These are phyloP conservation scores for Binderoboletus segoi DNA, from an alignment of 1,284 basidiomycete genomes.

Conservation along the genomic window DNA sequence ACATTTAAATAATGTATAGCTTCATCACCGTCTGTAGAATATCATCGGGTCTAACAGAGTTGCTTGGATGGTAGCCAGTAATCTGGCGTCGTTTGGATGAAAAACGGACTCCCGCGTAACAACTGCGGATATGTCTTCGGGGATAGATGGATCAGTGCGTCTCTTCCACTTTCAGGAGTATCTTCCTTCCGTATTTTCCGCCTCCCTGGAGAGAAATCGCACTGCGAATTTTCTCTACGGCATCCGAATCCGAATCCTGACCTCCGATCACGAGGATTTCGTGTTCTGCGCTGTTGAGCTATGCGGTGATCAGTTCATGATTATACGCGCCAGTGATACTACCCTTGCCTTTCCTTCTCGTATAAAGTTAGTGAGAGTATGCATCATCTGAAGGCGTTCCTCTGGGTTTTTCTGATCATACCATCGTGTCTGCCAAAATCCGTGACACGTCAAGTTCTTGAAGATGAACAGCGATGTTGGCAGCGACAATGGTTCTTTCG, in stretches of 20 bases:
- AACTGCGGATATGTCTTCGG: not conserved
- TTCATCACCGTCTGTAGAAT: not conserved
- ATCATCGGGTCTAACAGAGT: too few relatives aligned
- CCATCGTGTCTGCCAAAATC: constrained; percentile 82
- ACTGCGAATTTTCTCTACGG: constrained; percentile 49
- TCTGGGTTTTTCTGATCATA: constrained; percentile 49
- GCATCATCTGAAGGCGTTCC: constrained; percentile 48
- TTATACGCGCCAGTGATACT: not conserved
- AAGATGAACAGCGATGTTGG: constrained; percentile 83
- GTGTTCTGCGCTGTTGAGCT: constrained; percentile 70
- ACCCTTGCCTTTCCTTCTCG: constrained; percentile 53
- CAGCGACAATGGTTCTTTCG: constrained; percentile 76
- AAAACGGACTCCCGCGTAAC: too few relatives aligned
- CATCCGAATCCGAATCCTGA: constrained; percentile 54
- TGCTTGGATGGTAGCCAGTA: too few relatives aligned
- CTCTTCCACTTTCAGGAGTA: constrained; percentile 60
- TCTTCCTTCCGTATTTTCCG: constrained; percentile 71
- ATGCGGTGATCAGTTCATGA: constrained; percentile 1
- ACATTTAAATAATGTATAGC: not conserved
- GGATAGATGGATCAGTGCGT: constrained; percentile 16
- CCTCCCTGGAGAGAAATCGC: constrained; percentile 49
- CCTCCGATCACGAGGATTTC: constrained; percentile 61
- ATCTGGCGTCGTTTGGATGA: too few relatives aligned
- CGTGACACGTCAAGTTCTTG: constrained; percentile 70
- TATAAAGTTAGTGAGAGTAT: constrained; percentile 54